These are phyloP conservation scores for Aspergillus fumigatus DNA, from an alignment of 2,329 filamentous ascomycete genomes.

Conservation along the genomic window DNA sequence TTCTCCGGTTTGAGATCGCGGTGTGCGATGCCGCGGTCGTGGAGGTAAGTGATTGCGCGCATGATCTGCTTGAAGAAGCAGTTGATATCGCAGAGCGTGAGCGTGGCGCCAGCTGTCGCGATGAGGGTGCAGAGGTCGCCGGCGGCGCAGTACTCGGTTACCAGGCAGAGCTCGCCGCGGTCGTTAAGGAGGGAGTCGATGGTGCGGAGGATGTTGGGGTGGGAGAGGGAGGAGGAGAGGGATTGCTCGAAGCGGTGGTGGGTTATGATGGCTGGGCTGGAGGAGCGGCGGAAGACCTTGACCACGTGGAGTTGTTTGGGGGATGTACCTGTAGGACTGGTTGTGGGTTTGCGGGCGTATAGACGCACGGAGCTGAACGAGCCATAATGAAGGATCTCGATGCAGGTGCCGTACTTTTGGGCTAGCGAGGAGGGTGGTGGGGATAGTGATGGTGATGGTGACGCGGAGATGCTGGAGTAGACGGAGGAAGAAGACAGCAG, in stretches of 20 bases:
- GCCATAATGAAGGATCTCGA: conserved; percentile 26
- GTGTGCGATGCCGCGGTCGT: conserved; percentile 80
- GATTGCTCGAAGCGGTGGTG: conserved; percentile 9
- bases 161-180: conserved; percentile 23
- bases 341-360: conserved; percentile 11
- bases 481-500: conserved; percentile 3
- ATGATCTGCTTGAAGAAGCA: conserved; percentile 73
- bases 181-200: conserved; percentile 25
- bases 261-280: conserved; percentile 4
- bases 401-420: conserved; percentile 23
- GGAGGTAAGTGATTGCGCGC: conserved; percentile 55
- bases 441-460: conserved; percentile 4
- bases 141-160: conserved; percentile 59
- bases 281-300: conserved; percentile 25
- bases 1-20: conserved; percentile 94
- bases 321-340: background rate
- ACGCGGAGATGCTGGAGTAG: background rate
- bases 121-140: conserved; percentile 83
- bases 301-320: conserved; percentile 18
- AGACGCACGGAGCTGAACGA: conserved; percentile 22
- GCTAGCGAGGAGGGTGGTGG: conserved; percentile 8
- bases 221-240: conserved; percentile 15
- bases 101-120: conserved; percentile 64
- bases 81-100: conserved; percentile 79
- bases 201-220: conserved; percentile 27